Conservation (phyloP, 2,329 filamentous ascomycete species). For the Aspergillus glaucus region DNA sequence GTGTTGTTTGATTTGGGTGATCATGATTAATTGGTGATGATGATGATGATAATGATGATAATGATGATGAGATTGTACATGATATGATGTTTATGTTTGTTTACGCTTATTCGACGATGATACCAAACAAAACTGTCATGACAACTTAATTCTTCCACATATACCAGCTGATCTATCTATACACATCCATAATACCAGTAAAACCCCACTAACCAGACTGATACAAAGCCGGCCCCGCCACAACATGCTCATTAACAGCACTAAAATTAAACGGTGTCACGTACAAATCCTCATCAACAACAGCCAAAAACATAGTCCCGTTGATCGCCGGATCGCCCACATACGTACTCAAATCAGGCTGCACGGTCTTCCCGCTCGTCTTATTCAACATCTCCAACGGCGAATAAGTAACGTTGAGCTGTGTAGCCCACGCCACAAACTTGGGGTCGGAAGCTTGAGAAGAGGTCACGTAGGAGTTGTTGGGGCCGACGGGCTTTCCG, state of each 20-base stretch:
- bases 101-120: too few relatives aligned
- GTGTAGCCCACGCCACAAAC: conserved; percentile 70
- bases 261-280: conserved; percentile 72
- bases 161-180: too few relatives aligned
- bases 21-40: too few relatives aligned
- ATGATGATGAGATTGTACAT: too few relatives aligned
- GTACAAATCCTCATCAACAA: conserved; percentile 63
- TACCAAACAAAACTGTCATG: too few relatives aligned
- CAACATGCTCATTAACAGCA: conserved; percentile 69
- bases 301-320: conserved; percentile 69
- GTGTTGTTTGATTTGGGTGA: too few relatives aligned
- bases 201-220: conserved; percentile 59
- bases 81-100: too few relatives aligned
- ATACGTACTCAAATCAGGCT: conserved; percentile 65
- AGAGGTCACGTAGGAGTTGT: conserved; percentile 72
- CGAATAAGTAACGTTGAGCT: conserved; percentile 69
- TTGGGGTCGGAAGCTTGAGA: conserved; percentile 51
- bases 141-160: too few relatives aligned
- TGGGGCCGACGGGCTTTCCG: conserved; percentile 64
- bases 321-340: conserved; percentile 64
- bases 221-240: conserved; percentile 64
- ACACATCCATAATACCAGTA: too few relatives aligned
- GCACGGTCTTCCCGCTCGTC: conserved; percentile 60
- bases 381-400: conserved; percentile 48
- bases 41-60: too few relatives aligned